Evolutionary conservation across 371 early-diverging fungal genomes (phyloP).

Genomic region (Mortierella sp.): DNA sequence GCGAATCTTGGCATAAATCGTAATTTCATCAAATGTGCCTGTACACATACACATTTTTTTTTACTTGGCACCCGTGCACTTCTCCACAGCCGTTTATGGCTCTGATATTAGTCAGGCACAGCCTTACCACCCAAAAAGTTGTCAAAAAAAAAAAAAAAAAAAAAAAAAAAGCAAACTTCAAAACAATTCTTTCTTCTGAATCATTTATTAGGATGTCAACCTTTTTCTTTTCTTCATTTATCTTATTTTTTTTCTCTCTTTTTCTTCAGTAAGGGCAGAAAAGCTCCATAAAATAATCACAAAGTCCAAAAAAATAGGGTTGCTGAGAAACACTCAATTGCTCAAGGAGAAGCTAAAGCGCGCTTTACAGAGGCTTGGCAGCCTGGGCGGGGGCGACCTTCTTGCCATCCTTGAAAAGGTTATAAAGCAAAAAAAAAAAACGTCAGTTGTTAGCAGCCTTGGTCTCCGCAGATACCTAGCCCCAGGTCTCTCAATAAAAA

Average conservation of each 20-base stretch:
- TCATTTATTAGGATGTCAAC: background rate
- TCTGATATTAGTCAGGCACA: no score
- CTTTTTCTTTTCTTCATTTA: background rate
- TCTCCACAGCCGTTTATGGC: no score
- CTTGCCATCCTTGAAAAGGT: constrained; percentile 64
- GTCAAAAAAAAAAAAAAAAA: no score
- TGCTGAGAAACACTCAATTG: constrained; percentile 7
- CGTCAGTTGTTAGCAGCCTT: background rate
- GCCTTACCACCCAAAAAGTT: no score
- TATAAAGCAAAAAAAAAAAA: background rate
- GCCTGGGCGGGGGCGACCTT: constrained; percentile 63
- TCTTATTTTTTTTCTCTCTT: constrained; percentile 1
- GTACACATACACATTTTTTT: background rate
- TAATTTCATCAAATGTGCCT: background rate
- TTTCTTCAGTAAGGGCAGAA: no score
- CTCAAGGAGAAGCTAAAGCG: constrained; percentile 2
- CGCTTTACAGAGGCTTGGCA: constrained; percentile 57
- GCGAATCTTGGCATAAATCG: background rate
- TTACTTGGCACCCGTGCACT: background rate
- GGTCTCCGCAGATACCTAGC: no score
- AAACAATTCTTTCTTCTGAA: background rate
- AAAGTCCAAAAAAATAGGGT: background rate
- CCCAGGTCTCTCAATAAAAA: background rate
- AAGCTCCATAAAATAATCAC: background rate
- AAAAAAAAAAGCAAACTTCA: background rate